Base-by-base conservation (phyloP, 1,284 basidiomycete genomes). In the Trichosporon ovoides region DNA sequence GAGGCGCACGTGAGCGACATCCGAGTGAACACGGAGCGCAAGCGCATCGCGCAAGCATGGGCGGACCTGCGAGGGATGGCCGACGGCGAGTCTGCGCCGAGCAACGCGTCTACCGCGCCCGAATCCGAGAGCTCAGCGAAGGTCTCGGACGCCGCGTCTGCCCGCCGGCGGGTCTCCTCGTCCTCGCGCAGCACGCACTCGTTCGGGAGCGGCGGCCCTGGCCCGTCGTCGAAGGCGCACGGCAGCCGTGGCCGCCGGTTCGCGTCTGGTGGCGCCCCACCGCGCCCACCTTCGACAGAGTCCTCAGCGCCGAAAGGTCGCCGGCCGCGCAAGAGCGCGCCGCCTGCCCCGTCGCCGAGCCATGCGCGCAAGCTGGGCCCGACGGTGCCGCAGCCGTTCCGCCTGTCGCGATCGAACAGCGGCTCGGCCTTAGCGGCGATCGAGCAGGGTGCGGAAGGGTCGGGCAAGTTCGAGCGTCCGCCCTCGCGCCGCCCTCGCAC, bases 21-120 rank as follows among this genome's bases (percentile, higher is more conserved):
- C 1, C 54, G 68, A 7, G 68, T 69, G 7, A 38, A 51, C 1
- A 14, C 52, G 1, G 66, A 70, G 37, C 38, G 62, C 14, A 61
- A 66, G 38, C 59, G 68, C 10, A 38, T 68, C 24, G 31, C 37
- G 0, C 48, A 33, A 0, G 57, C 68, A 2, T 67, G 65, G 66
- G 43, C 51, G 1, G 70, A 72, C 22, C 51, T 72, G 9, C 55
- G 63, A 2, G 40, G 50, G 5, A 38, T 68, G 14, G 65, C 61
- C 18, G 57, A 65, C 10, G 56, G 64, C 22, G 55, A 58, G 18
- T 28, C 53, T 11, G 34, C 59, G 6, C 52, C 46, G 13, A 49
- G 9, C 13, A 53, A 34, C 35, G 28, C 53, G n/a, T 22, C 52
- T 7, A 18, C 28, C n/a, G n/a, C 31, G 14, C 18, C 49, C 24